Conservation (phyloP, 805 yeast genomes). For the Hanseniaspora taiwanica region DNA sequence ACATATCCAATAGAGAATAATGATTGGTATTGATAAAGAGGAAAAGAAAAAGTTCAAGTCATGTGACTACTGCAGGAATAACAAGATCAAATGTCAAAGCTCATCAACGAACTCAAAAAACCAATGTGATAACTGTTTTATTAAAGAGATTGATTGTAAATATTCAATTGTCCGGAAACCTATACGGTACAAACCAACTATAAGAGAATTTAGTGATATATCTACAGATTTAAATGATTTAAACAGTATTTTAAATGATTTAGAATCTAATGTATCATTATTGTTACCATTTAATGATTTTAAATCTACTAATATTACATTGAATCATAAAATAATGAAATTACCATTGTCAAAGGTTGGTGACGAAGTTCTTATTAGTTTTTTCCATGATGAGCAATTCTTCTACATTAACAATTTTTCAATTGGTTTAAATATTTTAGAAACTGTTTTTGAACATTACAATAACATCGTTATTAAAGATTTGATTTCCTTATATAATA, state of each 20-base stretch:
- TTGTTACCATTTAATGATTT: background rate
- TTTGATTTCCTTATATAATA: background rate
- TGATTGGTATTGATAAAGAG: background rate
- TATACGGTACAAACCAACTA: conserved; percentile 23
- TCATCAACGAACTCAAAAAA: conserved; percentile 36
- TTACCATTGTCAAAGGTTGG: background rate
- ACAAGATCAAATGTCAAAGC: conserved; percentile 56
- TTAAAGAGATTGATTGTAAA: conserved; percentile 37
- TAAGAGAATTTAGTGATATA: too few species aligned
- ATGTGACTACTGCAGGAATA: conserved; percentile 51
- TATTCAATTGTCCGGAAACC: conserved; percentile 43
- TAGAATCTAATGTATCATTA: background rate
- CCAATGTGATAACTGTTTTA: conserved; percentile 44
- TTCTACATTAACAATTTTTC: conserved; percentile 11
- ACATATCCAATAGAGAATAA: background rate
- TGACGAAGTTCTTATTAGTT: conserved; percentile 1
- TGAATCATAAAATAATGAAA: background rate
- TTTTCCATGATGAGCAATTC: conserved; percentile 5
- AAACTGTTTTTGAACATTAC: conserved; percentile 7
- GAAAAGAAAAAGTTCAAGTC: conserved; percentile 28
- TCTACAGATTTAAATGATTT: conserved; percentile 26
- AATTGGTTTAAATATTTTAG: conserved; percentile 5
- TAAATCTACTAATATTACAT: background rate
- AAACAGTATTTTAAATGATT: conserved; percentile 17
- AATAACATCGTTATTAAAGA: conserved; percentile 3